Evolutionary conservation across 257 asterid genomes (phyloP).

Genomic region (Henckelia pumila): DNA sequence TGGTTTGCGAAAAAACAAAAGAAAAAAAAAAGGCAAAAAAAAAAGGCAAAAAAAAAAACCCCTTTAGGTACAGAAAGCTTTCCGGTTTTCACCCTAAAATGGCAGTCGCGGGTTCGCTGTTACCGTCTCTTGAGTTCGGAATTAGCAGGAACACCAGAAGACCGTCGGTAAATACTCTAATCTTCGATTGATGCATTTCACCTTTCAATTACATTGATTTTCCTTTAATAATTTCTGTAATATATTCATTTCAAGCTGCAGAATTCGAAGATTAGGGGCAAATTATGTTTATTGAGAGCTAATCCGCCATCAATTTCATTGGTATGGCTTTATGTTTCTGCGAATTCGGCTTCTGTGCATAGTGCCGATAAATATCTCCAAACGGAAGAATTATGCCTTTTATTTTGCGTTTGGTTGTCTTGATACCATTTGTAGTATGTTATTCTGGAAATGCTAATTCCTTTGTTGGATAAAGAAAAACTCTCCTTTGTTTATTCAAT

Average conservation of each 20-base stretch:
- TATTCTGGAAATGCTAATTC: not conserved
- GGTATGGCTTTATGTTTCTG: conserved; percentile 39
- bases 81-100: not conserved
- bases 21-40: too few species aligned
- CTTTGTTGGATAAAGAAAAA: not conserved
- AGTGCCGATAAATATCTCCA: conserved; percentile 12
- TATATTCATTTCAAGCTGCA: too few species aligned
- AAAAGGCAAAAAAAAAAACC: not conserved
- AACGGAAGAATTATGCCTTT: conserved; percentile 16
- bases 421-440: conserved; percentile 6
- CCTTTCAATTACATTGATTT: too few species aligned
- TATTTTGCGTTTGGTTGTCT: conserved; percentile 7
- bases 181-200: not conserved
- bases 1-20: too few species aligned
- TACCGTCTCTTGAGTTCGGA: not conserved
- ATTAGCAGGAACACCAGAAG: not conserved
- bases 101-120: not conserved
- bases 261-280: too few species aligned
- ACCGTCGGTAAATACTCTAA: not conserved
- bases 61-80: not conserved
- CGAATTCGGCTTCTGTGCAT: conserved; percentile 14
- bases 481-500: not conserved
- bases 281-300: too few species aligned
- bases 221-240: not conserved
- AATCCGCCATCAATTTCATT: conserved; percentile 45